Percentiles rank a stretch among this genome's conserved stretches.
These are phyloP conservation scores for Colletotrichum falcatum DNA, from an alignment of 2,329 filamentous ascomycete genomes.

Conservation along the genomic window DNA sequence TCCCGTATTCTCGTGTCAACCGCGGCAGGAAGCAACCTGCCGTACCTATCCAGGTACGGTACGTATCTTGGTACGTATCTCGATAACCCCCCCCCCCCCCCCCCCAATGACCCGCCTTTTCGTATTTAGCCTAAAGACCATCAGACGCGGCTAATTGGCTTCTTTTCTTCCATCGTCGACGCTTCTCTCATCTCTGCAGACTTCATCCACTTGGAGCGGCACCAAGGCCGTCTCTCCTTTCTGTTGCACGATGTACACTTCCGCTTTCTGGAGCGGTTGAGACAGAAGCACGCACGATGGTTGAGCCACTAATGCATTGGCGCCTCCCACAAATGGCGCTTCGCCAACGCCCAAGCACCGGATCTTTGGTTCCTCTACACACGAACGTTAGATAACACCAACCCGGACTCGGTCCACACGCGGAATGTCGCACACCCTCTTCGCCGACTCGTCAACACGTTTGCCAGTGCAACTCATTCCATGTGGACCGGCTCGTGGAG, in stretches of 20 bases:
- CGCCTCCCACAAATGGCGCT: neutral
- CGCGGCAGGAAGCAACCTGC: neutral
- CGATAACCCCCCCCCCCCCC: no score
- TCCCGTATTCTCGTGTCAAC: neutral
- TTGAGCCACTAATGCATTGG: neutral
- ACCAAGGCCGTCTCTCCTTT: neutral
- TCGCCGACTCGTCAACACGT: constrained; percentile 10
- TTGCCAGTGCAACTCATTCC: constrained; percentile 20
- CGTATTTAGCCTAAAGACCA: constrained; percentile 39
- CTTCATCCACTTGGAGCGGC: neutral
- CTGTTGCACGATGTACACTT: neutral
- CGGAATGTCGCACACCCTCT: constrained; percentile 25
- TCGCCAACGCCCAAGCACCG: neutral
- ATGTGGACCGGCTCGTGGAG: constrained; percentile 29
- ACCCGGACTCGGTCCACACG: constrained; percentile 1
- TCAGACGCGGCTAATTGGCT: constrained; percentile 39
- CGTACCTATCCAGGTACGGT: neutral
- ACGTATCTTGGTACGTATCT: constrained; percentile 19
- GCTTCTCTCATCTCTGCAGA: constrained; percentile 11
- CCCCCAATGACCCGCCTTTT: constrained; percentile 29
- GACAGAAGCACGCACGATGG: neutral
- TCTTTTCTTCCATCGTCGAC: constrained; percentile 24
- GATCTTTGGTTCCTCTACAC: constrained; percentile 14
- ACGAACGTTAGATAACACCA: constrained; percentile 9
- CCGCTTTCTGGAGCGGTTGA: neutral